These are phyloP conservation scores for Boletellus ananas DNA, from an alignment of 768 basidiomycete species.

Conservation along the genomic window DNA sequence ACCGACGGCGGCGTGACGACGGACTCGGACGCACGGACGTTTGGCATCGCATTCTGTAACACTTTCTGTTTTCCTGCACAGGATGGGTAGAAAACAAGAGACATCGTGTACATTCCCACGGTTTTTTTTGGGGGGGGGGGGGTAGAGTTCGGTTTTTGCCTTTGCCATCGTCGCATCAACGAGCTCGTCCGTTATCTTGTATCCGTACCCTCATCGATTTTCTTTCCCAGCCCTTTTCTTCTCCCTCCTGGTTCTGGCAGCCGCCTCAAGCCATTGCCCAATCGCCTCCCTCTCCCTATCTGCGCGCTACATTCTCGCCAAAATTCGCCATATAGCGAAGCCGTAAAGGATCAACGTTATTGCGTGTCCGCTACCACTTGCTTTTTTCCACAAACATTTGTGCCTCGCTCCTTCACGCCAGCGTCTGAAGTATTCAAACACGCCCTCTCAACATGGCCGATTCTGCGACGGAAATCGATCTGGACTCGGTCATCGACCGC, in stretches of 20 bases:
- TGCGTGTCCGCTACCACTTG: conserved; percentile 10
- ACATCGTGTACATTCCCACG: conserved; percentile 22
- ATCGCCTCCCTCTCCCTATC: conserved; percentile 1
- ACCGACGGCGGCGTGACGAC: too few species aligned
- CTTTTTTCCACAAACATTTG: conserved; percentile 27
- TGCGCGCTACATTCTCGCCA: conserved; percentile 2
- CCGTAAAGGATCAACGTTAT: conserved; percentile 21
- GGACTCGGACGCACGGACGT: too few species aligned
- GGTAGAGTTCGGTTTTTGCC: conserved; percentile 32
- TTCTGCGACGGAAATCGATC: conserved; percentile 88
- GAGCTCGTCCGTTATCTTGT: conserved; percentile 33
- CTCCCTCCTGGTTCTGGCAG: conserved; percentile 22
- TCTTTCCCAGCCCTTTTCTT: conserved; percentile 11
- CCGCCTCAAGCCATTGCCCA: conserved; percentile 16
- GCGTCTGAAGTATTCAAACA: conserved; percentile 10
- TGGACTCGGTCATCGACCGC: conserved; percentile 99
- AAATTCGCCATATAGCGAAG: conserved; percentile 18
- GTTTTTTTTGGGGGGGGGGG: conserved; percentile 21
- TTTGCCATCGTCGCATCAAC: conserved; percentile 29
- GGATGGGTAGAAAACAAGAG: background rate
- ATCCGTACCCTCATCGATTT: conserved; percentile 34
- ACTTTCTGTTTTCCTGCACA: background rate
- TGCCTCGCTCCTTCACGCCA: conserved; percentile 17
- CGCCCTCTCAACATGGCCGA: conserved; percentile 58
- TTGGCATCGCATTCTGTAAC: too few species aligned